A percentile compares a stretch with the other conserved stretches of the same genome.
phyloP scores from a whole-genome alignment of 1,284 basidiomycete genomes.

The Cryptococcus sp. region DNA sequence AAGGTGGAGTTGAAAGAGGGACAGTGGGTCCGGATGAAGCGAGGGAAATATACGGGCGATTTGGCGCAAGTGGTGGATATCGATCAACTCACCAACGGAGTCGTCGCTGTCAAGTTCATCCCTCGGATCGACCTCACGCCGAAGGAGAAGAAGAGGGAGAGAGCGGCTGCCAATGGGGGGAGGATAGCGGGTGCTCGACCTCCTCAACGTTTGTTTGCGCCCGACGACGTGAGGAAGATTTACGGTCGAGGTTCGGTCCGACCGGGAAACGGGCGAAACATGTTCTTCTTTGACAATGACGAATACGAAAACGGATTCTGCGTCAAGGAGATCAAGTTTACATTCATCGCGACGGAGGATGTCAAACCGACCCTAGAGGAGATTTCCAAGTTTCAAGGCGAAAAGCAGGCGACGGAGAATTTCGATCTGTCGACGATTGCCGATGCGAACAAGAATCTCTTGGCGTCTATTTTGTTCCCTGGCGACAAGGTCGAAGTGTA shows the following conservation, averaged over 20 bases:
- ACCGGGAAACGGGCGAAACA: slow-evolving; percentile 53
- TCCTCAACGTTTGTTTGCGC: slow-evolving; percentile 87
- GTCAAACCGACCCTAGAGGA: slow-evolving; percentile 95
- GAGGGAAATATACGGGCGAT: slow-evolving; percentile 91
- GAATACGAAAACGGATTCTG: slow-evolving; percentile 92
- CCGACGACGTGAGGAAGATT: slow-evolving; percentile 83
- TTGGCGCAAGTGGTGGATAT: slow-evolving; percentile 92
- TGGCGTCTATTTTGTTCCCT: slow-evolving; percentile 81
- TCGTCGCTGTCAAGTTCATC: slow-evolving; percentile 83
- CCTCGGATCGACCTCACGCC: slow-evolving; percentile 95
- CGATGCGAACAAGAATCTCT: slow-evolving; percentile 39
- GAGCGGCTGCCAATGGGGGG: slow-evolving; percentile 41
- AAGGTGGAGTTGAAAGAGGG: slow-evolving; percentile 78
- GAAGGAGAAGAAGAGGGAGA: slow-evolving; percentile 65
- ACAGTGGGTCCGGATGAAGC: slow-evolving; percentile 90
- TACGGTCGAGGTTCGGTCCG: slow-evolving; percentile 73
- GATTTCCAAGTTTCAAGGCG: slow-evolving; percentile 79
- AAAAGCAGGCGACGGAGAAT: slow-evolving; percentile 29
- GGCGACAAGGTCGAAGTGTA: slow-evolving; percentile 97
- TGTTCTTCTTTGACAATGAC: slow-evolving; percentile 83
- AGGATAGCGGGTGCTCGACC: slow-evolving; percentile 54
- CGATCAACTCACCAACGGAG: slow-evolving; percentile 71
- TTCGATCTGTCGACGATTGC: slow-evolving; percentile 44
- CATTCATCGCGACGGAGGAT: slow-evolving; percentile 73
- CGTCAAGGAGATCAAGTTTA: slow-evolving; percentile 90